Evolutionary conservation across 2,329 filamentous ascomycete species (phyloP), one percentile per base, ranked within the genome.

Genomic region (Cladosporium phlei): DNA sequence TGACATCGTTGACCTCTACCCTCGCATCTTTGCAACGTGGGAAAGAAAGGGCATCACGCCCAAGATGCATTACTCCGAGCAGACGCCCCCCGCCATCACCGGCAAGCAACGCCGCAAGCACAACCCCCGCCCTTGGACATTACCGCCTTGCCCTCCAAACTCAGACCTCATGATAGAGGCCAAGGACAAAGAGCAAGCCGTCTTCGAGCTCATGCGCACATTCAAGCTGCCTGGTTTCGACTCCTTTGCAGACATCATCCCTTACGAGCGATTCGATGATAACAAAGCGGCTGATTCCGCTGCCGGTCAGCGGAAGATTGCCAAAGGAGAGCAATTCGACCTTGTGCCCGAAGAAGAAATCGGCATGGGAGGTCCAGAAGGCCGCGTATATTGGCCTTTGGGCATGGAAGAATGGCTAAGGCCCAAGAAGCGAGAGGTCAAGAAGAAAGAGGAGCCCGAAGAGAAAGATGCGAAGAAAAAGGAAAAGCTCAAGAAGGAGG

Each of bases 141-240:
- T 97, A 1, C 91, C 91, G 1, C 90, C 91, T 0, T 96, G 91
- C 58, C 75, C 82, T 3, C 71, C 79, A 1, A 82, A 85, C 24
- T 93, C 94, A 85, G 91, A 96, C 61, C 73, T 97, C n/a, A 97
- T 97, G 91, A 96, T 97, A 50, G 91, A 97, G 69, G 91, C 91
- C 38, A 97, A 97, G 65, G 91, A 96, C 62, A 97, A 97, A 67
- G 91, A 97, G 64, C 91, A 97, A 66, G 89, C 91, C 0, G 88
- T 96, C 0, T 95, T 97, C 58, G 88, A 95, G 54, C 75, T 97
- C 14, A 96, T 96, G 89, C 78, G 85, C 17, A 89, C 76, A 0
- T 95, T 89, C 65, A 89, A 84, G 58, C 73, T 97, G 0, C 87
- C 89, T 0, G 89, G 89, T 0, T 86, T 82, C 68, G 75, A 93